Percentiles rank a stretch among this genome's conserved stretches.
These are phyloP conservation scores for Pyrrhoderma noxium DNA, from an alignment of 1,284 basidiomycete genomes.

Conservation along the genomic window DNA sequence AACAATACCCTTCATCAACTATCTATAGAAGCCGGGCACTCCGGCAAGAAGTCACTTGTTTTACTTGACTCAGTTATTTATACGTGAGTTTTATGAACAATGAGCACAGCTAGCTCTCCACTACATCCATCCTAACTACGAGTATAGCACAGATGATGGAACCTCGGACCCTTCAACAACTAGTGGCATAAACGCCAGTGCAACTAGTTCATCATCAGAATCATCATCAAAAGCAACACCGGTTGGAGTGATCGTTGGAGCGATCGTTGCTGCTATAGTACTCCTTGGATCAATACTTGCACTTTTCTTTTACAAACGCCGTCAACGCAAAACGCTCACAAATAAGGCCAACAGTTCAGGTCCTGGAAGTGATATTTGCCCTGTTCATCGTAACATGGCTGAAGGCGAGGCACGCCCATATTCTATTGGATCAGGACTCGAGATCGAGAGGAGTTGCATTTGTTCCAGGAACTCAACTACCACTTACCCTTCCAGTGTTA, in stretches of 20 bases:
- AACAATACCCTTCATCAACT: constrained; percentile 4
- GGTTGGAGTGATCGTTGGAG: constrained; percentile 4
- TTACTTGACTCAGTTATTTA: constrained; percentile 15
- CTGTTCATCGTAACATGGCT: too few relatives aligned
- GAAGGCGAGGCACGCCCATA: too few relatives aligned
- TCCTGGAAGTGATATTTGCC: too few relatives aligned
- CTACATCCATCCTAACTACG: background rate
- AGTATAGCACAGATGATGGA: constrained; percentile 4
- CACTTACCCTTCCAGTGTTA: too few relatives aligned
- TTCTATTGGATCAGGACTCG: too few relatives aligned
- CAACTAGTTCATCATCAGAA: background rate
- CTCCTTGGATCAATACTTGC: constrained; percentile 4
- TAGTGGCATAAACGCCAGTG: background rate
- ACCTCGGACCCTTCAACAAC: background rate
- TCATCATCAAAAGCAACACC: background rate
- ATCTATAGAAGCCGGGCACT: constrained; percentile 5
- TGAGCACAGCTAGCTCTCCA: background rate
- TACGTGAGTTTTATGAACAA: constrained; percentile 7
- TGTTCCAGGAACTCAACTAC: too few relatives aligned
- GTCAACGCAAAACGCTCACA: constrained; percentile 1
- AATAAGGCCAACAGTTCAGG: too few relatives aligned
- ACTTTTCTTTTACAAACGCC: background rate
- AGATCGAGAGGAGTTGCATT: too few relatives aligned
- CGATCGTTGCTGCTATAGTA: background rate
- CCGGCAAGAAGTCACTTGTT: constrained; percentile 6